phyloP scores from a whole-genome alignment of 192 early-diverging fungal genomes.

The Anaeromyces robustus region DNA sequence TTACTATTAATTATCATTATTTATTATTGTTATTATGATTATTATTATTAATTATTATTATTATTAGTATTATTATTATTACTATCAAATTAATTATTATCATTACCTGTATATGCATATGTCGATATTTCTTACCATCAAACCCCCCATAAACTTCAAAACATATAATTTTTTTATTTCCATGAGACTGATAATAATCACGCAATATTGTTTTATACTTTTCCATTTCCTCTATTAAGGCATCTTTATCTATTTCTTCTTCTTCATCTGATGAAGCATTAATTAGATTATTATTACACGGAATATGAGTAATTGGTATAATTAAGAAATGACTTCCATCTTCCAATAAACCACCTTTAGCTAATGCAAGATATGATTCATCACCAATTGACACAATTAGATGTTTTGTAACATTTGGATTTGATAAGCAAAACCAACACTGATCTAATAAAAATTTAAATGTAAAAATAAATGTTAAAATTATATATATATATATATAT shows the following conservation, averaged over 20 bases:
- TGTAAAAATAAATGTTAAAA: too few species aligned
- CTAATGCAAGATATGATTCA: constrained; percentile 67
- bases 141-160: not conserved
- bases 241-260: constrained; percentile 2
- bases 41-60: too few species aligned
- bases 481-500: too few species aligned
- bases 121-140: constrained; percentile 27
- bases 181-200: constrained; percentile 3
- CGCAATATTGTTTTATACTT: not conserved
- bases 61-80: not conserved
- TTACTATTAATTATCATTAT: too few species aligned
- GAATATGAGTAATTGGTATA: constrained; percentile 42
- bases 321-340: constrained; percentile 73
- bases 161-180: constrained; percentile 16
- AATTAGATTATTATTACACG: constrained; percentile 6
- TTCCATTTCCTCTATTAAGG: constrained; percentile 13
- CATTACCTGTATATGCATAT: constrained; percentile 53
- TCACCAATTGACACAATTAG: constrained; percentile 69
- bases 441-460: constrained; percentile 13
- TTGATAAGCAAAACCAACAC: constrained; percentile 95
- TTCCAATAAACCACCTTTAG: constrained; percentile 70
- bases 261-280: constrained; percentile 10
- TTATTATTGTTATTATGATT: too few species aligned
- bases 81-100: constrained; percentile 6
- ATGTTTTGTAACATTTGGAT: constrained; percentile 78